phyloP scores from a whole-genome alignment of 176 grass and related monocot genomes.

The Rhynchospora pubera region DNA sequence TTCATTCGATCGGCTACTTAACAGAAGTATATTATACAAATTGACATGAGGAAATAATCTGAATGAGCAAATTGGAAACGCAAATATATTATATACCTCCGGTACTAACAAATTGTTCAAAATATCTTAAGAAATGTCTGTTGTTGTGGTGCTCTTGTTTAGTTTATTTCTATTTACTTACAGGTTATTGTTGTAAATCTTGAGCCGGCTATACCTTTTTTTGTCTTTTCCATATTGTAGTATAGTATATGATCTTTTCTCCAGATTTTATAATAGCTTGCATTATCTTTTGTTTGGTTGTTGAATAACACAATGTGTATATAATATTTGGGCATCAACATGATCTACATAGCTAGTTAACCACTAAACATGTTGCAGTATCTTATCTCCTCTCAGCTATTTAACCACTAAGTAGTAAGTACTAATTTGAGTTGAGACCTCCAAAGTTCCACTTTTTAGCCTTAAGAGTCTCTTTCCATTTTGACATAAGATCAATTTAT shows the following conservation, averaged over 20 bases:
- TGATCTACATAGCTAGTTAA: not conserved
- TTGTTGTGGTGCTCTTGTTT: too few relatives aligned
- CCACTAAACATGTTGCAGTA: not conserved
- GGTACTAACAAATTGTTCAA: too few relatives aligned
- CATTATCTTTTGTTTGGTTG: conserved; percentile 8
- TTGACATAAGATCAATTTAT: not conserved
- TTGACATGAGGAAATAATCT: too few relatives aligned
- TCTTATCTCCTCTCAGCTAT: not conserved
- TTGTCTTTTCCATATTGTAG: too few relatives aligned
- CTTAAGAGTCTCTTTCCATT: not conserved
- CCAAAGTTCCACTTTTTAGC: not conserved
- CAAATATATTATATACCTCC: too few relatives aligned
- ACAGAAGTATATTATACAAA: too few relatives aligned
- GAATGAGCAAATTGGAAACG: too few relatives aligned
- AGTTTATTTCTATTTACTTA: too few relatives aligned
- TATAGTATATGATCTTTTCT: not conserved
- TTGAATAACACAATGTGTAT: not conserved
- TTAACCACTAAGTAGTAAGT: not conserved
- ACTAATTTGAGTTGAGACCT: not conserved
- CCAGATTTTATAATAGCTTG: not conserved
- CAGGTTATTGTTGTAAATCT: too few relatives aligned
- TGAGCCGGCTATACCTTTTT: too few relatives aligned
- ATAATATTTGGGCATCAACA: not conserved
- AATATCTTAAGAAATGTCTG: too few relatives aligned
- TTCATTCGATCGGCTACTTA: too few relatives aligned